Base-by-base conservation (phyloP, 495 filamentous ascomycete genomes). In the Filosporella fistucella region DNA sequence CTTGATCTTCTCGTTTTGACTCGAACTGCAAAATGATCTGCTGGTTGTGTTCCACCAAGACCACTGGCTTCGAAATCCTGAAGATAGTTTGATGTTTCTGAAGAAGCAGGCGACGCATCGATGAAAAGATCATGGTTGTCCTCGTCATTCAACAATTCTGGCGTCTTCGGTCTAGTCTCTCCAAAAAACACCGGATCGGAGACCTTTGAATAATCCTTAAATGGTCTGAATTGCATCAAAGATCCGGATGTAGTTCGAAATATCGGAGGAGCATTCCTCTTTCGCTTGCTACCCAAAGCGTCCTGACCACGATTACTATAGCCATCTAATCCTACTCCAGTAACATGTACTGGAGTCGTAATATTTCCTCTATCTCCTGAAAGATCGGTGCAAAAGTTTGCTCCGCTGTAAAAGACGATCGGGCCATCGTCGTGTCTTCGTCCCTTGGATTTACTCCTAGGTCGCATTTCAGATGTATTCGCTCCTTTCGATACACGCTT, bases 391-490 rank as follows among this genome's bases (percentile, higher is more conserved):
- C 78, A 89, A 60, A 91, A 91, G 1, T 70, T 73, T 5, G 82
- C 80, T 20, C 79, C 77, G 45, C 82, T 85, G 63, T 90, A 91
- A 59, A 85, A 91, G 38, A 89, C 85, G 54, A 90, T 88, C 16
- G 87, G 82, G 11, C 88, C 87, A 55, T 79, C 81, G 14, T 72
- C 72, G 11, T 64, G 67, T 33, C 45, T 25, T 18, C 14, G 65
- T 29, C 61, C 63, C 63, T 52, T 55, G 18, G 67, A 70, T 33
- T 54, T 54, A 40, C 20, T 55, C 56, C 61, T 46, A 57, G 65
- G 52, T 59, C 22, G 21, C 9, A 66, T 36, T 41, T 44, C 35
- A 9, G 23, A 39, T 12, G 18, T 1, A 1, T 14, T 17, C 11
- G 14, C 16, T 32, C 33, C 18, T 12, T 20, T 22, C 13, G n/a